These are phyloP conservation scores for Diplodia scrobiculata DNA, from an alignment of 2,329 filamentous ascomycete genomes.

Conservation along the genomic window DNA sequence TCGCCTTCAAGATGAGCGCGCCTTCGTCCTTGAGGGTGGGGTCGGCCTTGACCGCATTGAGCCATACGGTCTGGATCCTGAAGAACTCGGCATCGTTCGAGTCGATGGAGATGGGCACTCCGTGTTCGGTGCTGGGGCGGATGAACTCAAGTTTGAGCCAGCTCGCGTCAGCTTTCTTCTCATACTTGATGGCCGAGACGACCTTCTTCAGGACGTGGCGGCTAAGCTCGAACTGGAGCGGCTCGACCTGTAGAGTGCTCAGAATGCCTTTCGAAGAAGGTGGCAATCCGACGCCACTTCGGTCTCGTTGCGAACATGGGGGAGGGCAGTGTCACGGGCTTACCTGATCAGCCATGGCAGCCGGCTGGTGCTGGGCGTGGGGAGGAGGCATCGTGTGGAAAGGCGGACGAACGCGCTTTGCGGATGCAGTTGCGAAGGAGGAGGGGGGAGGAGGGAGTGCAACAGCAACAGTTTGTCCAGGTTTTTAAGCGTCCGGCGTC, in stretches of 20 bases:
- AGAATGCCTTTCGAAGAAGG: background rate
- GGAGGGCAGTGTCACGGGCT: background rate
- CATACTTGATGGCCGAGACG: background rate
- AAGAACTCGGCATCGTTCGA: background rate
- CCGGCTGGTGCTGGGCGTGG: background rate
- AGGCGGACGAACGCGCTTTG: background rate
- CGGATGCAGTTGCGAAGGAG: background rate
- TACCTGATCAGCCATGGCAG: background rate
- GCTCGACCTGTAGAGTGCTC: background rate
- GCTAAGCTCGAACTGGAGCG: constrained; percentile 1
- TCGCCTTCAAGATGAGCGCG: background rate
- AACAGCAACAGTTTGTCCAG: background rate
- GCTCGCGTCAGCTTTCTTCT: background rate
- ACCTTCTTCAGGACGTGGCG: constrained; percentile 18
- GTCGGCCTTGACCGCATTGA: background rate
- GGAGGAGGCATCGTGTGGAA: background rate
- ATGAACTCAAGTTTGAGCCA: background rate
- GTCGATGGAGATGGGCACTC: background rate
- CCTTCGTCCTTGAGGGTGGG: constrained; percentile 2
- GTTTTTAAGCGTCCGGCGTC: background rate
- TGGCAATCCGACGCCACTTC: too few species aligned
- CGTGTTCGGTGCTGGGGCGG: background rate
- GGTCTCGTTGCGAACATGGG: too few species aligned
- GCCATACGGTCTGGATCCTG: background rate
- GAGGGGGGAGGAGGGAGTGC: background rate